Conservation (phyloP, 2,329 filamentous ascomycete genomes). For the Microsporum ferrugineum region DNA sequence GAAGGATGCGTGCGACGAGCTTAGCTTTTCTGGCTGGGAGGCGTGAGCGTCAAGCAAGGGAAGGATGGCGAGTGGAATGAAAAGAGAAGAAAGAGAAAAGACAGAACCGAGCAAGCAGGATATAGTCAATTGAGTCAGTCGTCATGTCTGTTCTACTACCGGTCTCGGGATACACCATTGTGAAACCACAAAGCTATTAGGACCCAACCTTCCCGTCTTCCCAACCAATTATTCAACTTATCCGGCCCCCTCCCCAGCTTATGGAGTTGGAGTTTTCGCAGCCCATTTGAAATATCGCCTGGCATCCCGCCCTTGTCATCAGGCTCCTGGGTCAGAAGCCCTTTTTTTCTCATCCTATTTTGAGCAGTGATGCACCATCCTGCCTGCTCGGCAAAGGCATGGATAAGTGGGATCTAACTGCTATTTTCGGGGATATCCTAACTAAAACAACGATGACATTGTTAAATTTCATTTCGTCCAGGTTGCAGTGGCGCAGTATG, state of each 20-base stretch:
- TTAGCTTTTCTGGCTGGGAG: neutral
- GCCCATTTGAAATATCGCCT: neutral
- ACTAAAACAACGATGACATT: neutral
- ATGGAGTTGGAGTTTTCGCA: neutral
- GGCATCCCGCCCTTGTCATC: neutral
- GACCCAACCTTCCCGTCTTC: neutral
- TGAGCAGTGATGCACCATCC: neutral
- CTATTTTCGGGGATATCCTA: constrained; percentile 1
- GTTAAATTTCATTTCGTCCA: neutral
- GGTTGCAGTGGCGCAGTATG: constrained; percentile 3
- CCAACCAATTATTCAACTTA: neutral
- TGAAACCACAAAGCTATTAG: neutral
- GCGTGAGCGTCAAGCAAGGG: neutral
- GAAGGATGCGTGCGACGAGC: neutral
- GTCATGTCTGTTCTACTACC: neutral
- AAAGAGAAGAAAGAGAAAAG: neutral
- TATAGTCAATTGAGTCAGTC: neutral
- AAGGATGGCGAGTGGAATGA: neutral
- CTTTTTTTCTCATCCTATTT: neutral
- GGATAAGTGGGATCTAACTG: neutral
- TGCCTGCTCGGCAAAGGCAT: neutral
- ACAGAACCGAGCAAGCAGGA: neutral
- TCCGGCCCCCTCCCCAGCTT: neutral
- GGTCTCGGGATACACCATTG: constrained; percentile 5
- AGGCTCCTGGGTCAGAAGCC: neutral